These are phyloP conservation scores for Begonia loranthoides DNA, from an alignment of 306 rosid species.

Conservation along the genomic window DNA sequence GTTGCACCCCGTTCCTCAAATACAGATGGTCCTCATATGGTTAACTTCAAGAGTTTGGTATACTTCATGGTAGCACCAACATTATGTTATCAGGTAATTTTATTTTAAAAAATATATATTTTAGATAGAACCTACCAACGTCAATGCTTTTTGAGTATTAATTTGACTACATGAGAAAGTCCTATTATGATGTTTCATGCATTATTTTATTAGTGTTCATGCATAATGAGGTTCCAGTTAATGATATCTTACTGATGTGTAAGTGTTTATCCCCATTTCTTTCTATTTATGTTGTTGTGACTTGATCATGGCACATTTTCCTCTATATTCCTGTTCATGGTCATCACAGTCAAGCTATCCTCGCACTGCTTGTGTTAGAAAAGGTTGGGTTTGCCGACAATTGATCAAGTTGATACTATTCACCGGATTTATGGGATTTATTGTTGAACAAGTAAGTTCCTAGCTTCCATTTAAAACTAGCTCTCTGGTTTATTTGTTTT, in stretches of 20 bases:
- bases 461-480: constrained; percentile 3
- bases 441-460: constrained; percentile 74
- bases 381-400: constrained; percentile 88
- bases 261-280: too few relatives aligned
- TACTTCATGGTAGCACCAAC: constrained; percentile 99
- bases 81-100: constrained; percentile 83
- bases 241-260: too few relatives aligned
- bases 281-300: too few relatives aligned
- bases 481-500: constrained; percentile 1
- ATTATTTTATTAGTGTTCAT: too few relatives aligned
- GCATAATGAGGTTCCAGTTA: too few relatives aligned
- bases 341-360: constrained; percentile 72
- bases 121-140: too few relatives aligned
- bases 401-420: constrained; percentile 72
- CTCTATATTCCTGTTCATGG: too few relatives aligned
- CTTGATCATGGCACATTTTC: too few relatives aligned
- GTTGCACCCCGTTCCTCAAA: constrained; percentile 21
- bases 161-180: too few relatives aligned
- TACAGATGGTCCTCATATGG: constrained; percentile 31
- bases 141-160: too few relatives aligned
- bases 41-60: constrained; percentile 54
- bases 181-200: too few relatives aligned
- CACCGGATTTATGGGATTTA: constrained; percentile 96
- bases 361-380: constrained; percentile 58
- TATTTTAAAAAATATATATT: too few relatives aligned